Evolutionary conservation across 345 rosid species (phyloP).

Genomic region (Lepidium africanum): DNA sequence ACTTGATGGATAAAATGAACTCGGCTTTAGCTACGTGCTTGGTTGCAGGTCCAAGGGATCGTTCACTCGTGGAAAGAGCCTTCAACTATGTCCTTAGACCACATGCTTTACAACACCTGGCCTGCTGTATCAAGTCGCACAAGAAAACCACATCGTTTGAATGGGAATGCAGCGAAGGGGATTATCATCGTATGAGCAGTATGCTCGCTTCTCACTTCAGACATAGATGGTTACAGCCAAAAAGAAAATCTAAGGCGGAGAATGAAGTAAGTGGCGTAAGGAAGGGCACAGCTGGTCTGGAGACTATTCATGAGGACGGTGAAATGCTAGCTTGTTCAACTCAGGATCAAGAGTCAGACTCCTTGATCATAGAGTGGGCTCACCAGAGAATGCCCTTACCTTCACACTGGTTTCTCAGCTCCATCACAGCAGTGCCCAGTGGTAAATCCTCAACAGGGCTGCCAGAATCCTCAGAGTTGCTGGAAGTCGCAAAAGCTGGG

Average conservation of each 20-base stretch:
- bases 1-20: slow-evolving; percentile 33
- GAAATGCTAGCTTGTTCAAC: slow-evolving; percentile 37
- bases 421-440: slow-evolving; percentile 45
- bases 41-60: slow-evolving; percentile 64
- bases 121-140: slow-evolving; percentile 34
- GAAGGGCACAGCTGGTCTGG: slow-evolving; percentile 39
- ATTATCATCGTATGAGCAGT: slow-evolving; percentile 41
- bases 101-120: slow-evolving; percentile 44
- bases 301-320: slow-evolving; percentile 68
- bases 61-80: slow-evolving; percentile 47
- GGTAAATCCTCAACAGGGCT: slow-evolving; percentile 29
- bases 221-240: slow-evolving; percentile 56
- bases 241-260: slow-evolving; percentile 44
- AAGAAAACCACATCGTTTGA: slow-evolving; percentile 27
- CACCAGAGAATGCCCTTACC: slow-evolving; percentile 86
- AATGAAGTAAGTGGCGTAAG: slow-evolving; percentile 17
- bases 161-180: slow-evolving; percentile 46
- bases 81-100: slow-evolving; percentile 53
- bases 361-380: slow-evolving; percentile 58
- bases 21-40: slow-evolving; percentile 55
- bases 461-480: slow-evolving; percentile 29
- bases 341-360: slow-evolving; percentile 24
- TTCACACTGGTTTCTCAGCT: slow-evolving; percentile 85
- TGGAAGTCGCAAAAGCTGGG: slow-evolving; percentile 64
- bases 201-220: slow-evolving; percentile 60